Percentiles rank a stretch among this genome's conserved stretches.
Evolutionary conservation across 176 grass and related monocot species (phyloP).

Genomic region (Zoysia pacifica): DNA sequence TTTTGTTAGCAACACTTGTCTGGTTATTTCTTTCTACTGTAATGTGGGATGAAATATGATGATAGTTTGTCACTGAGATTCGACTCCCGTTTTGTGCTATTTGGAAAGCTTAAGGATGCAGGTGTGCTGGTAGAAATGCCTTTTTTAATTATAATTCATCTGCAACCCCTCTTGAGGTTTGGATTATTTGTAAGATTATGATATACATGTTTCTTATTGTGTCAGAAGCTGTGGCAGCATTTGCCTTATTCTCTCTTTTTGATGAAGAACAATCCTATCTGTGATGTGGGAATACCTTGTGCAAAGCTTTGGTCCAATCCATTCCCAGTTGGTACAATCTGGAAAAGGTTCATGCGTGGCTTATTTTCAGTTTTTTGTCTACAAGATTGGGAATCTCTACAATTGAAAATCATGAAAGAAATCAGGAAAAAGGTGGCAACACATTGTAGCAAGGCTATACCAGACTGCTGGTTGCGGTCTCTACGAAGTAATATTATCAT

Average conservation of each 20-base stretch:
- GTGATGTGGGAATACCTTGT: not conserved
- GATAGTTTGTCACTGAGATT: not conserved
- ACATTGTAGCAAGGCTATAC: not conserved
- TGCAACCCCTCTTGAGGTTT: not conserved
- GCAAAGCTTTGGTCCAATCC: not conserved
- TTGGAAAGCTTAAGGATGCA: not conserved
- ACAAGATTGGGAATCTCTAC: not conserved
- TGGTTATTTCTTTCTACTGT: not conserved
- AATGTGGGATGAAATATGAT: not conserved
- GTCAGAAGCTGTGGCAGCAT: not conserved
- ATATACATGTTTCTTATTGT: not conserved
- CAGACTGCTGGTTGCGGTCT: no score
- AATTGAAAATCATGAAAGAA: no score
- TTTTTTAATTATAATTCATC: not conserved
- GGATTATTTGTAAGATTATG: not conserved
- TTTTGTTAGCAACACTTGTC: no score
- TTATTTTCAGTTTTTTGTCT: not conserved
- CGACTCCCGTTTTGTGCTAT: not conserved
- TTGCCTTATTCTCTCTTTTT: not conserved
- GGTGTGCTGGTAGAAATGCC: not conserved
- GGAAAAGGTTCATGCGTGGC: not conserved
- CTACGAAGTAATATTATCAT: no score
- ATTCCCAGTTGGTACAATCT: not conserved
- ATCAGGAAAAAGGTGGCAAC: not conserved
- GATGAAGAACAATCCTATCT: not conserved